These are phyloP conservation scores for Microstegium vimineum DNA, from an alignment of 176 grass and related monocot species.

Conservation along the genomic window DNA sequence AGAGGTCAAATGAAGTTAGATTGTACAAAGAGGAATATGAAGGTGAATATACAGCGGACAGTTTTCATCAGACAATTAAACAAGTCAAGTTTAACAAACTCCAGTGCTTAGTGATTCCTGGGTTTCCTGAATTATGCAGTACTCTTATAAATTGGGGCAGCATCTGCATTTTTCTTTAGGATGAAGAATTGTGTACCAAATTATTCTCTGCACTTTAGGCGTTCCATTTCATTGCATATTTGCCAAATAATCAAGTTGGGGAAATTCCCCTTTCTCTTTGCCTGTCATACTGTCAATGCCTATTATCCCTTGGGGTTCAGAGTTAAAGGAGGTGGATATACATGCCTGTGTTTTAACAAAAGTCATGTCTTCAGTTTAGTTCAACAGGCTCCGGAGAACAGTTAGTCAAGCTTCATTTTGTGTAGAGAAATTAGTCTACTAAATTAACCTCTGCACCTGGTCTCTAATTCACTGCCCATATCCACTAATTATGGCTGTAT, in stretches of 20 bases:
- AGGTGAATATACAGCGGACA: not conserved
- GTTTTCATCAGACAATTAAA: not conserved
- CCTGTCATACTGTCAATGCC: not conserved
- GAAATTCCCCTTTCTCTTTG: not conserved
- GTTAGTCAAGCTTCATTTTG: not conserved
- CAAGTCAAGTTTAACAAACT: not conserved
- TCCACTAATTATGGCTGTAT: not conserved
- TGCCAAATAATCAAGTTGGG: not conserved
- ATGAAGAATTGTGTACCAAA: not conserved
- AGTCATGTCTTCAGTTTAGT: not conserved
- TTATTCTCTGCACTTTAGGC: not conserved
- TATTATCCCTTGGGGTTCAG: not conserved
- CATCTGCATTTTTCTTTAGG: not conserved
- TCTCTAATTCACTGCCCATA: not conserved
- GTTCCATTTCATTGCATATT: not conserved
- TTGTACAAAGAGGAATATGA: not conserved
- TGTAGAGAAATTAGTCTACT: not conserved
- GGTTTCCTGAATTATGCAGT: not conserved
- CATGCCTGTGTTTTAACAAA: not conserved
- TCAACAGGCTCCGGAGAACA: not conserved
- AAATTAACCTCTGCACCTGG: not conserved
- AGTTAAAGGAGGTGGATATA: not conserved
- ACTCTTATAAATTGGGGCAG: not conserved
- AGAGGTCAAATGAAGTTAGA: not conserved
- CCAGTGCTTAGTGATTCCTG: not conserved